Base-by-base conservation (phyloP, 1,284 basidiomycete genomes). In the Serendipita sp. region DNA sequence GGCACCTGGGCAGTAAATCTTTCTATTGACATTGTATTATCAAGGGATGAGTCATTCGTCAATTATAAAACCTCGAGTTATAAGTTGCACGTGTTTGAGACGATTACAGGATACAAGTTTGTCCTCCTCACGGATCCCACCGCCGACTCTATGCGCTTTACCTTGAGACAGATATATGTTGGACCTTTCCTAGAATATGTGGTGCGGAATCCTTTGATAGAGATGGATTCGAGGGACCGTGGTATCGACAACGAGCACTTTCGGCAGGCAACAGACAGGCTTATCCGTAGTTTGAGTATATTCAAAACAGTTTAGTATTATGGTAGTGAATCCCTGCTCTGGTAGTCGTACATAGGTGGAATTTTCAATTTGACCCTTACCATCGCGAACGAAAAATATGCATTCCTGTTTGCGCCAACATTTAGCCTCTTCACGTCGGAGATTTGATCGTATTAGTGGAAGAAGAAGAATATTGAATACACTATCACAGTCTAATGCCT, bases 181-280 rank as follows among this genome's bases (percentile, higher is more conserved):
- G 93, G 93, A 1, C 91, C 93, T 0, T 98, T 97, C 76, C 74
- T 96, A 44, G 93, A 97, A 71, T 91, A 85, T 71, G 93, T 97
- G 50, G 91, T 94, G 50, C 82, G 91, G 49, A 97, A 98, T 72
- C 93, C 94, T 2, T 78, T 97, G 58, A 79, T 89, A 2, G 78
- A 78, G 53, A 87, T 93, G 83, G 88, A 93, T 71, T 89, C 86
- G 13, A 78, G 80, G 67, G 83, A 83, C 67, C 79, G 82, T 62
- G 93, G 93, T 13, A 84, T 96, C 63, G 93, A 96, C 72, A 95
- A 93, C 70, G 91, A 94, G 71, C 86, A 91, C 74, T 93, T 94
- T 70, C 82, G 91, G 60, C 77, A 83, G 3, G 90, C 87, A 64
- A 81, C 89, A 10, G 91, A 94, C 74, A 81, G 87, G 63, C 76